Percentiles rank a stretch among this genome's conserved stretches.
phyloP scores from a whole-genome alignment of 129 eudicot genomes.

The Deinandra increscens region DNA sequence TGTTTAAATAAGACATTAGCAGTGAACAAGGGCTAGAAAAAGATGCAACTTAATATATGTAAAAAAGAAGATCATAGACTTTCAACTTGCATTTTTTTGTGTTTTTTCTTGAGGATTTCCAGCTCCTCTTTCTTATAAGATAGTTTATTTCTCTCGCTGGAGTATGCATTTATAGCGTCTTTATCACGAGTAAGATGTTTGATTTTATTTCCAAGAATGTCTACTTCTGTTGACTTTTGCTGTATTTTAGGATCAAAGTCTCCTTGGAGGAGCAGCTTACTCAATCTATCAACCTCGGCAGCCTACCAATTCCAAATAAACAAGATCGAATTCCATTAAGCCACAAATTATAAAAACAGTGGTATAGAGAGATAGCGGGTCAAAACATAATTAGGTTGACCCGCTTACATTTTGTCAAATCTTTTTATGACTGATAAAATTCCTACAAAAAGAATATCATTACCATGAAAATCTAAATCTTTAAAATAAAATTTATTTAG shows the following conservation, averaged over 20 bases:
- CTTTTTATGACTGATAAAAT: neutral
- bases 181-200: constrained; percentile 48
- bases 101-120: constrained; percentile 60
- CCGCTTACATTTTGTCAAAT: neutral
- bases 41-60: neutral
- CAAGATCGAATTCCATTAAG: constrained; percentile 17
- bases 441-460: neutral
- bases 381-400: neutral
- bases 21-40: constrained; percentile 8
- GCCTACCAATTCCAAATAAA: constrained; percentile 39
- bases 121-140: constrained; percentile 49
- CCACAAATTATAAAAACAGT: neutral
- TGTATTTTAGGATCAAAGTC: constrained; percentile 41
- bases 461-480: neutral
- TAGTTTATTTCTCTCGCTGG: constrained; percentile 45
- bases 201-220: constrained; percentile 39
- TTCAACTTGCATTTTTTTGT: constrained; percentile 74
- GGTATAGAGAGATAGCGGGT: neutral
- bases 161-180: constrained; percentile 47
- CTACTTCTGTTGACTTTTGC: constrained; percentile 42
- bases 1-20: neutral
- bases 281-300: constrained; percentile 59
- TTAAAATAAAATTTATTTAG: neutral
- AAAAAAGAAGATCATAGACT: neutral
- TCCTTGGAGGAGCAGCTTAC: constrained; percentile 48